Percentiles rank a stretch among this genome's conserved stretches.
These are phyloP conservation scores for Euphrasia arctica DNA, from an alignment of 305 asterid genomes.

Conservation along the genomic window DNA sequence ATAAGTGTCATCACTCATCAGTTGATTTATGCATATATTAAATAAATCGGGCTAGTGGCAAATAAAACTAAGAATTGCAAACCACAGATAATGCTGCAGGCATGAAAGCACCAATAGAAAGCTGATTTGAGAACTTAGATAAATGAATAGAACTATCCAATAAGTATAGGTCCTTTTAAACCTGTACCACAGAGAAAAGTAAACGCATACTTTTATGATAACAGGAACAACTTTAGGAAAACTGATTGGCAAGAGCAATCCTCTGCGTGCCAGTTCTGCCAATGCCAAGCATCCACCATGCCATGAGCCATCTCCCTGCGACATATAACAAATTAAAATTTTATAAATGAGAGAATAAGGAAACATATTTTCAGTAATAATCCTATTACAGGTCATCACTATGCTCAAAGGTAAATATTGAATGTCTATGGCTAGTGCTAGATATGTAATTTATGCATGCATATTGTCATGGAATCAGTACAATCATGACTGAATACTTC, in stretches of 20 bases:
- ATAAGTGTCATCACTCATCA: too few relatives aligned
- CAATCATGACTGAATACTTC: constrained; percentile 12
- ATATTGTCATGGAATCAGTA: too few relatives aligned
- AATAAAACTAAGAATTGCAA: constrained; percentile 18
- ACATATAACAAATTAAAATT: constrained; percentile 24
- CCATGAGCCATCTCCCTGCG: constrained; percentile 99
- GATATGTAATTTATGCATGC: constrained; percentile 13
- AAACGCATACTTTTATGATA: constrained; percentile 62
- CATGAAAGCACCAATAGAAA: constrained; percentile 17
- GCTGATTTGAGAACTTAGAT: constrained; percentile 1
- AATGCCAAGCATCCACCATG: constrained; percentile 99
- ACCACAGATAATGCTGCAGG: constrained; percentile 14
- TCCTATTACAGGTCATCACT: constrained; percentile 13
- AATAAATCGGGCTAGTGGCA: constrained; percentile 12
- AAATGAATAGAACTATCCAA: constrained; percentile 13
- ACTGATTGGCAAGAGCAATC: constrained; percentile 81
- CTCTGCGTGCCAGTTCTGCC: constrained; percentile 98
- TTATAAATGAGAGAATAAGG: constrained; percentile 19
- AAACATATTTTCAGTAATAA: constrained; percentile 14
- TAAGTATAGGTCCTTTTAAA: constrained; percentile 14
- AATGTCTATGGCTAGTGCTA: constrained; percentile 13
- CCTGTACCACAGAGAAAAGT: constrained; percentile 20
- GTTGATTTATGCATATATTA: not conserved
- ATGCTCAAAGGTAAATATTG: constrained; percentile 10
- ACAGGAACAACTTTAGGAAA: constrained; percentile 92